These are phyloP conservation scores for Volvox africanus DNA, from an alignment of 139 green algal genomes.

Conservation along the genomic window DNA sequence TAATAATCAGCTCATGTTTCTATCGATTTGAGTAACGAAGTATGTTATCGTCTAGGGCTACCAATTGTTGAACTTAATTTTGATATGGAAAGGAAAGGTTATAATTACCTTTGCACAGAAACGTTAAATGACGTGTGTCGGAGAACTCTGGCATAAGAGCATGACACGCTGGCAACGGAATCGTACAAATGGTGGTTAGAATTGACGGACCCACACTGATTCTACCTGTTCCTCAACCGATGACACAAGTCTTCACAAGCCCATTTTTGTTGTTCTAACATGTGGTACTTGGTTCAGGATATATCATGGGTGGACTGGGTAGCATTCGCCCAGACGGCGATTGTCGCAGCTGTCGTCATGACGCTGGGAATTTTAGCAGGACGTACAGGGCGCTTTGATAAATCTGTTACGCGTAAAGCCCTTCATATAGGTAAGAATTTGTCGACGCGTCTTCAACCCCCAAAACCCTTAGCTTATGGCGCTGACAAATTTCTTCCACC, in stretches of 20 bases:
- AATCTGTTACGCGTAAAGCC: background rate
- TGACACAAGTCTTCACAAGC: too few relatives aligned
- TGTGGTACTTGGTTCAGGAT: background rate
- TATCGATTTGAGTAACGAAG: too few relatives aligned
- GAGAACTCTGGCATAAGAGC: too few relatives aligned
- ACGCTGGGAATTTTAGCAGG: background rate
- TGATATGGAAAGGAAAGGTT: background rate
- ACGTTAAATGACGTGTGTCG: too few relatives aligned
- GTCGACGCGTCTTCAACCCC: too few relatives aligned
- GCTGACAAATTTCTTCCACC: too few relatives aligned
- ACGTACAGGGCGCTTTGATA: background rate
- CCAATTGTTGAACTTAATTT: background rate
- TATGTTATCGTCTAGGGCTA: background rate
- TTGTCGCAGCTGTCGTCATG: background rate
- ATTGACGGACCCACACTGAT: too few relatives aligned
- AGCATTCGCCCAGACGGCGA: constrained; percentile 13
- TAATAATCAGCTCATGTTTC: too few relatives aligned
- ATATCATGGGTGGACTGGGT: constrained; percentile 10
- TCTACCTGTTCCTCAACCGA: too few relatives aligned
- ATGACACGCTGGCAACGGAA: too few relatives aligned
- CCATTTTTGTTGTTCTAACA: background rate
- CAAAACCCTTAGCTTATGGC: too few relatives aligned
- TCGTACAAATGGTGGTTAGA: too few relatives aligned
- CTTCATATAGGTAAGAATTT: constrained; percentile 29
- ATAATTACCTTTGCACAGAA: background rate